Evolutionary conservation across 352 stramenopile species (phyloP).

Genomic region (Globisporangium iwayamae): DNA sequence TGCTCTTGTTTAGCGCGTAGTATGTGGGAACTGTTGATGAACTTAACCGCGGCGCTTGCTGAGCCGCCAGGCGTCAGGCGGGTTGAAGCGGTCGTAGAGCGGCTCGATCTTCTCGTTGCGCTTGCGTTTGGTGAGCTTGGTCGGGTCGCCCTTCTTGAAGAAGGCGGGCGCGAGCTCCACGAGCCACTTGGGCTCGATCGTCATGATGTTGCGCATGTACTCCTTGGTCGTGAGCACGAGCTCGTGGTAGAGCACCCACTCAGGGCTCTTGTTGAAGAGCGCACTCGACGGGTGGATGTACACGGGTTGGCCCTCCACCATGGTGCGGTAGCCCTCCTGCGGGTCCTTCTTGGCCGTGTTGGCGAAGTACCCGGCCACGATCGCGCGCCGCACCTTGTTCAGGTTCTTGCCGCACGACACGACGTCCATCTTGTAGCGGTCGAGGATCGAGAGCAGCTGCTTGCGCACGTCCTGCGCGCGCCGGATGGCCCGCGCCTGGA

Average conservation of each 20-base stretch:
- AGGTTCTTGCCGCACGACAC: slow-evolving; percentile 95
- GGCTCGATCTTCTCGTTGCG: slow-evolving; percentile 99
- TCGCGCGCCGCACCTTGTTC: slow-evolving; percentile 97
- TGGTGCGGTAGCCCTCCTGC: slow-evolving; percentile 97
- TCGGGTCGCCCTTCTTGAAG: slow-evolving; percentile 97
- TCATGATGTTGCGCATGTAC: slow-evolving; percentile 99
- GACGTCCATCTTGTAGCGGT: slow-evolving; percentile 98
- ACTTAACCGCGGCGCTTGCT: slow-evolving; percentile 92
- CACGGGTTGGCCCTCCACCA: slow-evolving; percentile 97
- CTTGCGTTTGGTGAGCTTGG: slow-evolving; percentile 97
- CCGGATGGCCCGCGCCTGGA: slow-evolving; percentile 96
- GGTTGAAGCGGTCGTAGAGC: slow-evolving; percentile 98
- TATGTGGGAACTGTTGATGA: not conserved
- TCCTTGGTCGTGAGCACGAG: slow-evolving; percentile 95
- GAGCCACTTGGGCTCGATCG: slow-evolving; percentile 99
- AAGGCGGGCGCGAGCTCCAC: slow-evolving; percentile 95
- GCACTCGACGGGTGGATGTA: slow-evolving; percentile 98
- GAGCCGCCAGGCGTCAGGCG: slow-evolving; percentile 95
- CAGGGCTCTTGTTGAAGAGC: slow-evolving; percentile 98
- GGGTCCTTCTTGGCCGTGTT: slow-evolving; percentile 99
- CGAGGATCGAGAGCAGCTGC: slow-evolving; percentile 98
- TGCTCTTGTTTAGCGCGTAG: no score
- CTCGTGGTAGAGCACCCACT: slow-evolving; percentile 99
- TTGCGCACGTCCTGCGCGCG: slow-evolving; percentile 98
- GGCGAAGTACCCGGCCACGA: slow-evolving; percentile 98